Base-by-base conservation (phyloP, 2,329 filamentous ascomycete genomes). In the Dryadomyces sulphureus region DNA sequence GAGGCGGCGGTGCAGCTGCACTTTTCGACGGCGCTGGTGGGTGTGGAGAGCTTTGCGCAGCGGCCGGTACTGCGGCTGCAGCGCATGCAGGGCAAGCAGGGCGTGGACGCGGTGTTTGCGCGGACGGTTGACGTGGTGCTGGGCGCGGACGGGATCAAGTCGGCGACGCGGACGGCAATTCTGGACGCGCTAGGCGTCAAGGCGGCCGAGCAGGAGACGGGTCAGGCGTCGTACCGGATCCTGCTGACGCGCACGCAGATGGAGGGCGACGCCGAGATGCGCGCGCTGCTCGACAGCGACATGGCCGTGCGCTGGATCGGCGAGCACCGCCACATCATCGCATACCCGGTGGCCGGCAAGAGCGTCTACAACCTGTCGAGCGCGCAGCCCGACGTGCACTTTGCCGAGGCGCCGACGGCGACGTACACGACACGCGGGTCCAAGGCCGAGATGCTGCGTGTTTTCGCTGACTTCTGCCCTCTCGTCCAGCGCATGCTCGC, bases 221-320 rank as follows among this genome's bases (percentile, higher is more conserved):
- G 81, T 4, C 81, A 88, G 62, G 84, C 84, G 0, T 81, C 82
- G 3, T 89, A 89, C 65, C 75, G 84, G 12, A 84, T 89, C 61
- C 82, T 89, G 75, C 69, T 89, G 17, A 74, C 72, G 1, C 75
- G 83, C 12, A 70, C 75, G 25, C 69, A 81, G 48, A 82, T 89
- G 74, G 51, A 69, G 47, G 54, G 72, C 20, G 81, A 88, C 53
- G 72, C 81, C 0, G 80, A 84, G 52, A 66, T 87, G 41, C 65
- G 81, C 45, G 69, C 64, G n/a, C 69, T 88, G 9, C 67, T 89
- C 20, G 75, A 84, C 53, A 68, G 71, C 38, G 74, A 86, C 55
- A 67, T 72, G 42, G 82, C 82, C 3, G 79, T 78, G 35, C 73
- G 84, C 43, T 89, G 83, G 84, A 81, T 89, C 44, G 84, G 84